Conservation (phyloP, 1,284 basidiomycete species). For the Caloboletus inedulis region DNA sequence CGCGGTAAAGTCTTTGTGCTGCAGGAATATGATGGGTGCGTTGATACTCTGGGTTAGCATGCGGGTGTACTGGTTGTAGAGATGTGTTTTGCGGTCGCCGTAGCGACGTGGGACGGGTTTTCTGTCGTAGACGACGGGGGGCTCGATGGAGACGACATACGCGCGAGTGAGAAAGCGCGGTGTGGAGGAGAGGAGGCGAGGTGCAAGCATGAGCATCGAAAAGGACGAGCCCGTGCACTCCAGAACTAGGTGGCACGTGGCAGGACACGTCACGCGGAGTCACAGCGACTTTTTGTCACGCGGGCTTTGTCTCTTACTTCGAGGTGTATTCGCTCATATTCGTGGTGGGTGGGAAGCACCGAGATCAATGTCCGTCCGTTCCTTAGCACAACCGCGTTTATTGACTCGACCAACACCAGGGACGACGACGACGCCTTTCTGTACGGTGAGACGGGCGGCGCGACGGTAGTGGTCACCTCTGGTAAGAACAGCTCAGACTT, state of each 20-base stretch:
- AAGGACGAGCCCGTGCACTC: background rate
- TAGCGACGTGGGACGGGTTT: constrained; percentile 61
- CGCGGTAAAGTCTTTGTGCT: constrained; percentile 67
- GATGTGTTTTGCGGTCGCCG: constrained; percentile 68
- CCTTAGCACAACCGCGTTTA: constrained; percentile 18
- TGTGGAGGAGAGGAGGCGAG: constrained; percentile 6
- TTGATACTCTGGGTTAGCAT: constrained; percentile 53
- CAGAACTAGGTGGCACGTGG: constrained; percentile 6
- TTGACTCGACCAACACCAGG: constrained; percentile 32
- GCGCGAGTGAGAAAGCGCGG: constrained; percentile 23
- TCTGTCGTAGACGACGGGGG: constrained; percentile 48
- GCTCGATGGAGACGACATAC: constrained; percentile 62
- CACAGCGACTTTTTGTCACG: constrained; percentile 25
- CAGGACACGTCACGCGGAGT: constrained; percentile 19
- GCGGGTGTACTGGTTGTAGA: constrained; percentile 69
- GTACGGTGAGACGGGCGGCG: constrained; percentile 54
- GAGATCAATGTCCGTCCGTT: constrained; percentile 33
- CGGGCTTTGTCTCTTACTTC: constrained; percentile 27
- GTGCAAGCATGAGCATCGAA: constrained; percentile 9
- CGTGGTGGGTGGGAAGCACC: constrained; percentile 18
- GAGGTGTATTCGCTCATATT: constrained; percentile 19
- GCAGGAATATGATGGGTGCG: constrained; percentile 66
- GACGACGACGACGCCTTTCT: constrained; percentile 77
- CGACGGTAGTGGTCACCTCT: constrained; percentile 38
- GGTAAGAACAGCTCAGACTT: constrained; percentile 42